Base-by-base conservation (phyloP, 1,139 yeast species). In the Suhomyces terraborum region DNA sequence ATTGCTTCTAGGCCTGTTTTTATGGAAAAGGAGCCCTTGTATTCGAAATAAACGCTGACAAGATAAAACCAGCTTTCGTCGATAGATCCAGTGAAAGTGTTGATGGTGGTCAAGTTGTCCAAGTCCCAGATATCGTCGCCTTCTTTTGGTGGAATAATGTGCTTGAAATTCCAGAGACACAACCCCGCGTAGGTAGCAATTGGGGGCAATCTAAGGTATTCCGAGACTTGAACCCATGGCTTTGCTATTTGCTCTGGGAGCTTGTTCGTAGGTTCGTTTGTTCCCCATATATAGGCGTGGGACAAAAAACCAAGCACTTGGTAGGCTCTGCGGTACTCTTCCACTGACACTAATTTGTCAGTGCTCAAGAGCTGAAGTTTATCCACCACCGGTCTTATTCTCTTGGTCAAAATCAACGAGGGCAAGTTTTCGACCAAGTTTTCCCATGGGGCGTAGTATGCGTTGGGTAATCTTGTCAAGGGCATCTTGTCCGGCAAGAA, bases 21-120 rank as follows among this genome's bases (percentile, higher is more conserved):
- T 36, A 86, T 62, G 45, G 84, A 76, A 20, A 79, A 74, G 0
- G 94, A 89, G 25, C 96, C 96, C 47, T 78, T 80, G 52, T 81
- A 75, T 64, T 91, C 98, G 56, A 91, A 87, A 49, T 80, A 88
- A 1, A 89, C 93, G 54, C 94, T 84, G 12, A 89, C 93, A 47
- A 89, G 70, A 59, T 88, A 91, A 60, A 91, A 91, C 98, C 98
- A 91, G 50, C 88, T 79, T 62, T 91, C 98, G 61, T 91, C 97
- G 32, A 84, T 79, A 3, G 91, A 79, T 1, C 97, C 98, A 0
- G 98, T 88, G 58, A 84, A 91, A 0, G 97, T 89, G 59, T 79
- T 80, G 43, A 87, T 77, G 1, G 95, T 84, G 40, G 93, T 84
- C 43, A 91, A 68, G 54, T 85, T 84, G 45, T 84, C 83, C 40